Percentiles rank a stretch among this genome's conserved stretches.
These are phyloP conservation scores for Hyaloperonospora brassicae DNA, from an alignment of 352 stramenopile genomes.

Conservation along the genomic window DNA sequence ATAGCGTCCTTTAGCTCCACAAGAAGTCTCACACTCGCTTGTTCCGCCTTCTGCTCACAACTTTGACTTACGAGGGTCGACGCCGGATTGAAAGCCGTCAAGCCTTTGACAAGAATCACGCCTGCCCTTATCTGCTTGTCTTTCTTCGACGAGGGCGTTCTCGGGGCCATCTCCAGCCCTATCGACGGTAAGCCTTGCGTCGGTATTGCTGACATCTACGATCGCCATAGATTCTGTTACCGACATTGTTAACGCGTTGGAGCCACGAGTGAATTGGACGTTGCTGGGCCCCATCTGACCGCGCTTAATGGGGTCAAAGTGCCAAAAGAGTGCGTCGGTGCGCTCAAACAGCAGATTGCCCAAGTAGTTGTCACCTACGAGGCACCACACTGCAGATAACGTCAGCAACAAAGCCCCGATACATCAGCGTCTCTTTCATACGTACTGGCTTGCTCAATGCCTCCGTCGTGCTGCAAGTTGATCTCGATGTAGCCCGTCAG, in stretches of 20 bases:
- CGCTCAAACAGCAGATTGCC: conserved; percentile 34
- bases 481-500: conserved; percentile 40
- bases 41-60: too few relatives aligned
- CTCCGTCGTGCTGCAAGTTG: conserved; percentile 34
- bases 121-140: too few relatives aligned
- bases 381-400: conserved; percentile 29
- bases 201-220: too few relatives aligned
- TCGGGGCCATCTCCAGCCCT: too few relatives aligned
- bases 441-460: conserved; percentile 41
- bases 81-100: too few relatives aligned
- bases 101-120: too few relatives aligned
- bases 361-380: conserved; percentile 36
- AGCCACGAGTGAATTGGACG: conserved; percentile 23
- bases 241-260: conserved; percentile 20
- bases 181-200: too few relatives aligned
- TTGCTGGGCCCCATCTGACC: conserved; percentile 15
- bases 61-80: too few relatives aligned
- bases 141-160: too few relatives aligned
- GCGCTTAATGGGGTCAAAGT: conserved; percentile 32
- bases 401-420: background rate
- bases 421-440: background rate
- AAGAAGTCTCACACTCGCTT: too few relatives aligned
- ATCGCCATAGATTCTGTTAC: conserved; percentile 6
- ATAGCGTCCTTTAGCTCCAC: too few relatives aligned
- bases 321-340: conserved; percentile 35